Evolutionary conservation across 2,329 filamentous ascomycete species (phyloP), one percentile per base, ranked within the genome.

Genomic region (Alternaria postmessia): DNA sequence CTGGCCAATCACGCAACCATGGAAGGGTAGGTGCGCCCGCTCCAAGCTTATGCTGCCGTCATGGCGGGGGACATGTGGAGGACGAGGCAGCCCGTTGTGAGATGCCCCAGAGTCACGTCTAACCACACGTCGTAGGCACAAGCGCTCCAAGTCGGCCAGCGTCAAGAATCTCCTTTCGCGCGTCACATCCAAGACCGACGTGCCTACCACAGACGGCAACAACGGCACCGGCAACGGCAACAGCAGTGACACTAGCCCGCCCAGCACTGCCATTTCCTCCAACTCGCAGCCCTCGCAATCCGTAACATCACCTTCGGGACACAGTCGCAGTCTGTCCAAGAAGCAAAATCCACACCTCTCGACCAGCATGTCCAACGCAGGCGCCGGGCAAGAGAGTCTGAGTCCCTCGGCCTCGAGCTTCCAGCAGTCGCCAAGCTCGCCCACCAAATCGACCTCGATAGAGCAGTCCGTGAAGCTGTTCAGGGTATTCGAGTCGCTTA

Each of bases 381-480:
- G 57, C 42, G 49, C 54, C 12, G 32, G 60, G 34, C 66, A 66
- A 6, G 68, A 72, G 46, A 62, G 51, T 26, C 62, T 68, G 34
- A 58, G 60, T 24, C 67, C 72, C 43, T 34, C 69, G 4, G 69
- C 70, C 8, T 61, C 73, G 26, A 63, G 52, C 63, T 49, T 52
- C 47, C 48, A 59, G 43, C 41, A 61, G 20, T 65, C 71, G 14
- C 73, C 73, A 30, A 59, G 64, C 22, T 76, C 70, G 34, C 75
- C 75, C 20, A 71, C 67, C 54, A 79, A 80, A 63, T 75, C 76
- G 47, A 77, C 80, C 2, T 82, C 81, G 4, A 91, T 99, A 59
- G 94, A 99, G 76, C 93, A 97, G 79, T 97, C 94, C 0, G 93
- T 99, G 54, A 89, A 91, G 75, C 94, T 96, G 67, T 99, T 99